Percentiles rank a stretch among this genome's conserved stretches.
Evolutionary conservation across 257 asterid species (phyloP).

Genomic region (Rhazya stricta): DNA sequence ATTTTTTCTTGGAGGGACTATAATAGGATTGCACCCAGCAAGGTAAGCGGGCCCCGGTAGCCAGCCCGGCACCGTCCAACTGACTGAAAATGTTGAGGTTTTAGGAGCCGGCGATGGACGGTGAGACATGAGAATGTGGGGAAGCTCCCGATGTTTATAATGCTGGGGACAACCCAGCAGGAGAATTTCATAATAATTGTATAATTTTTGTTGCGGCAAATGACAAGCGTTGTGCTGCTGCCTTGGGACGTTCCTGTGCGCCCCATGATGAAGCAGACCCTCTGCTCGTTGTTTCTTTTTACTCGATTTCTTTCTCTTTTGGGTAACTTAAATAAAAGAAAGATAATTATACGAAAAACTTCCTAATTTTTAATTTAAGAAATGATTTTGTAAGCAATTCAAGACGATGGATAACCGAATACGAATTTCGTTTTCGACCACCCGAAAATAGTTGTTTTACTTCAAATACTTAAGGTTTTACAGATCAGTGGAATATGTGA

Average conservation of each 20-base stretch:
- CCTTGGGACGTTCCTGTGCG: neutral
- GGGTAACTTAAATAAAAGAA: too few relatives aligned
- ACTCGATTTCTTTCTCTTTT: too few relatives aligned
- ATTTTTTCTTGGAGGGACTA: neutral
- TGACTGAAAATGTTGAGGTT: constrained; percentile 6
- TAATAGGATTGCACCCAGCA: neutral
- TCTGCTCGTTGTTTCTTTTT: neutral
- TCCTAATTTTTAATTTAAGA: too few relatives aligned
- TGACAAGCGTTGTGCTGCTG: too few relatives aligned
- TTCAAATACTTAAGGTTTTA: too few relatives aligned
- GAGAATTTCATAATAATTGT: neutral
- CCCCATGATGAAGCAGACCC: constrained; percentile 18
- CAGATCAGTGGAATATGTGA: too few relatives aligned
- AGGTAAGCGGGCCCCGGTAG: neutral
- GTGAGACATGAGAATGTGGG: neutral
- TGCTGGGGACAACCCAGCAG: neutral
- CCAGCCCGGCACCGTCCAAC: neutral
- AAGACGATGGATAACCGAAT: too few relatives aligned
- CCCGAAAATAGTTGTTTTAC: too few relatives aligned
- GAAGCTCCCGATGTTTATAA: neutral
- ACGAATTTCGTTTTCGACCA: too few relatives aligned
- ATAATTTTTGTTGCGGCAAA: too few relatives aligned
- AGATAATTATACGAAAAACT: too few relatives aligned
- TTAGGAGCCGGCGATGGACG: neutral
- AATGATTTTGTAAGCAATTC: too few relatives aligned